Base-by-base conservation (phyloP, 305 asterid genomes). In the Stenogyne calaminthoides region DNA sequence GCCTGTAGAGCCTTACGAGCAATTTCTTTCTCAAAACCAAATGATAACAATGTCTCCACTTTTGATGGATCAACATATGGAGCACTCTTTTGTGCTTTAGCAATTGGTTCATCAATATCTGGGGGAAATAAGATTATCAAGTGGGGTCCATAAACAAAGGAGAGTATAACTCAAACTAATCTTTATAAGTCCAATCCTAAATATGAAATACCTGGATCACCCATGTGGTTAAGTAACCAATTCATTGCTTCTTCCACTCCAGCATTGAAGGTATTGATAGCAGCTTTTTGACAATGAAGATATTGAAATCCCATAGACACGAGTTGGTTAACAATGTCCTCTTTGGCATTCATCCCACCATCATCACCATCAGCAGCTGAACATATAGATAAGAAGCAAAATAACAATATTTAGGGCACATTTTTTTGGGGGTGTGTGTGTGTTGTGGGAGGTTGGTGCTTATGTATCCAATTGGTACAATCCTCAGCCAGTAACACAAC, bases 241-340 rank as follows among this genome's bases (percentile, higher is more conserved):
- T 85, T 85, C 95, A 87, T 92, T 20, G 98, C 97, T 72, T 84
- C 91, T 71, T 92, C 97, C 20, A 88, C 91, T 76, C 99, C 99
- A 64, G 82, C 55, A 82, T 92, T 95, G 73, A 80, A 76, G 51
- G 99, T 95, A 77, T 79, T 92, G 62, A 95, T 88, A 12, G 94
- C 96, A 79, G 99, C 98, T 80, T 95, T 95, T 76, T 89, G 91
- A 81, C 99, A 95, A 44, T 87, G 98, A 73, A 89, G 95, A 78
- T 80, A 36, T 54, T 73, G 86, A 77, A 95, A 95, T 70, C 99
- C 99, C 99, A 89, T 89, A 2, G 96, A 84, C 57, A 78, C 82
- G 71, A 92, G 99, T 81, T 95, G 97, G 67, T 81, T 4, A 77
- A 95, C 97, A 39, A 95, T 90, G 58, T 80, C 87, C 56, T 92